Base-by-base conservation (phyloP, 306 rosid species). In the Trifolium dubium region DNA sequence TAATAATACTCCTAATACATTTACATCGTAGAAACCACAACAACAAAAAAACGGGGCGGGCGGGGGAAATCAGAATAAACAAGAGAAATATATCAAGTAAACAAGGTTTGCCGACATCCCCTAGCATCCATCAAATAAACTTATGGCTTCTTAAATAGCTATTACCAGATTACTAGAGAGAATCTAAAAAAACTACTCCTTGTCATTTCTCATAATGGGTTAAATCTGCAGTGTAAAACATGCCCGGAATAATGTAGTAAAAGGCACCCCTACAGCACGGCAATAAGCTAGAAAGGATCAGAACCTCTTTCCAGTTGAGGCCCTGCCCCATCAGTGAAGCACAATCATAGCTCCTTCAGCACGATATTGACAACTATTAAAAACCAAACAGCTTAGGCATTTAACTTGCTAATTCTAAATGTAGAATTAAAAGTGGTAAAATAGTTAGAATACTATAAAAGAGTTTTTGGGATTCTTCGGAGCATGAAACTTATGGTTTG, bases 111-210 rank as follows among this genome's bases (percentile, higher is more conserved):
- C 72, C 15, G 47, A 64, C 31, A 11, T 15, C 46, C 14, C 29
- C 12, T 10, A 47, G 17, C 55, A 50, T 13, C 82, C 67, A 63
- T 62, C 50, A 62, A 63, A 30, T 41, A 30, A 71, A 63, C 18
- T 13, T 53, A 6, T 51, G 19, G 30, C 62, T 71, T 62, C 47
- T 28, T 39, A 62, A 49, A 70, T 51, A 51, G 30, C 18, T 60
- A 69, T 15, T 60, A 69, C 31, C 49, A 70, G 39, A 62, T 43
- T 50, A 63, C 46, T 30, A 51, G 31, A 77, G 62, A 61, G 66
- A 77, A 70, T 66, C 71, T 62, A 70, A 61, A 70, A 69, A 68
- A 58, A 61, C 51, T 8, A 44, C 35, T 29, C 64, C 70, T n/a
- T 56, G 53, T 44, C 51, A 49, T 17, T 44, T 66, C 64, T 39